These are phyloP conservation scores for Carpinus viminea DNA, from an alignment of 306 rosid species.

Conservation along the genomic window DNA sequence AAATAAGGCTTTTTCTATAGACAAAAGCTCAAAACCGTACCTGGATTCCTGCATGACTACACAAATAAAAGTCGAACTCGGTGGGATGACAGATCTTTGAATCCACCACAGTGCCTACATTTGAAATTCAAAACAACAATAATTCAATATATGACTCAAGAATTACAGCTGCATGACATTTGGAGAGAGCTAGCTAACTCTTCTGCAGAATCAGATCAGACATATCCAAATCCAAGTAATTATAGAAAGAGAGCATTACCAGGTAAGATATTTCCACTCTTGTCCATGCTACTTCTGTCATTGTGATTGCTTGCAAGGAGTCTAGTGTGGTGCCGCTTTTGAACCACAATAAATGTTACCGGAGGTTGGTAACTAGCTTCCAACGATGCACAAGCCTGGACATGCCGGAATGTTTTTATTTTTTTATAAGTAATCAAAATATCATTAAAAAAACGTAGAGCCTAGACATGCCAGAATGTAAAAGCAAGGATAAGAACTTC, in stretches of 20 bases:
- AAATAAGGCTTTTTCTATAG: too few species aligned
- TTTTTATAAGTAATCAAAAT: too few species aligned
- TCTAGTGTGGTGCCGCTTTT: constrained; percentile 76
- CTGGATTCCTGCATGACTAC: constrained; percentile 91
- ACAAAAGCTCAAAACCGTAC: constrained; percentile 29
- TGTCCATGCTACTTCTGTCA: constrained; percentile 55
- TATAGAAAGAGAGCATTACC: constrained; percentile 36
- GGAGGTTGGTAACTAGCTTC: constrained; percentile 84
- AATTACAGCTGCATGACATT: constrained; percentile 1
- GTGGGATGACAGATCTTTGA: constrained; percentile 85
- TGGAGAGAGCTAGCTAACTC: constrained; percentile 7
- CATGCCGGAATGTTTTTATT: neutral
- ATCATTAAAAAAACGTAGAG: too few species aligned
- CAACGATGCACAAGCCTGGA: constrained; percentile 76
- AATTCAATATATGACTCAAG: constrained; percentile 1
- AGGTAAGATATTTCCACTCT: constrained; percentile 75
- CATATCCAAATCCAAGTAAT: neutral
- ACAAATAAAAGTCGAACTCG: constrained; percentile 76
- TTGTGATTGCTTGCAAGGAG: constrained; percentile 62
- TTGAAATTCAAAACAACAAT: constrained; percentile 9
- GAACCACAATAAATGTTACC: constrained; percentile 81
- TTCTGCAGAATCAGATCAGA: neutral
- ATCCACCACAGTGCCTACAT: constrained; percentile 80
- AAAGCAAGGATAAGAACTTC: constrained; percentile 1
- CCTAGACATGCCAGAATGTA: neutral